Evolutionary conservation across 2,329 filamentous ascomycete genomes (phyloP), one percentile per base, ranked within the genome.

Genomic region (Ploettnerulaceae sp.): DNA sequence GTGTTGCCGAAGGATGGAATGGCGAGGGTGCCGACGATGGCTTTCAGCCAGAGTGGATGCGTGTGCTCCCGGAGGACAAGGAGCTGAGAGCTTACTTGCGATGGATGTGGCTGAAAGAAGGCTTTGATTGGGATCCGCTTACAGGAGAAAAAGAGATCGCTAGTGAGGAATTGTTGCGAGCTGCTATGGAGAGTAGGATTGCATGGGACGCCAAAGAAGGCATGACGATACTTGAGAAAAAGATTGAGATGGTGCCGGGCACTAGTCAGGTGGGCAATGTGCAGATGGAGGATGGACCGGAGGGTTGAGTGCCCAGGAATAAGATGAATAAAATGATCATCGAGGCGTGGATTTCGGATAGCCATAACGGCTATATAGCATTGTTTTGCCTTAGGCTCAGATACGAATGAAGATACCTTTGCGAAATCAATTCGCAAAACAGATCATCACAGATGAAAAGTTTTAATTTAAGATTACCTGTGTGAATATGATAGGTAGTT

Each of bases 51-150:
- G 90, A 96, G 66, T 96, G 90, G 90, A 93, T 89, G 75, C 77
- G 87, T 3, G 89, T 95, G 1, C 63, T 85, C 38, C 89, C 90
- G 0, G 69, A 74, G 33, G 90, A 96, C 65, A 96, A 95, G 67
- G 90, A 96, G 65, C 69, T 96, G n/a, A 75, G 86, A 33, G 89
- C 88, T 0, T 95, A 82, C 67, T 66, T 96, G 60, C 76, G 84
- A 29, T 96, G 90, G 89, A 87, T 89, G 79, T 95, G 90, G 89
- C 77, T 93, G 68, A 80, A 82, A 35, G 86, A 95, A 59, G 88
- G 89, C 0, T 91, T 82, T 76, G 72, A 81, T 31, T 95, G 89
- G 88, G 77, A 94, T 67, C 79, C 81, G 1, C 64, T 70, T 21
- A 89, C 84, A 0, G 89, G 88, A 1, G 73, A 82, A 39, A 76